Percentiles rank a stretch among this genome's conserved stretches.
These are phyloP conservation scores for Rhizopogon vinicolor DNA, from an alignment of 768 basidiomycete species.

Conservation along the genomic window DNA sequence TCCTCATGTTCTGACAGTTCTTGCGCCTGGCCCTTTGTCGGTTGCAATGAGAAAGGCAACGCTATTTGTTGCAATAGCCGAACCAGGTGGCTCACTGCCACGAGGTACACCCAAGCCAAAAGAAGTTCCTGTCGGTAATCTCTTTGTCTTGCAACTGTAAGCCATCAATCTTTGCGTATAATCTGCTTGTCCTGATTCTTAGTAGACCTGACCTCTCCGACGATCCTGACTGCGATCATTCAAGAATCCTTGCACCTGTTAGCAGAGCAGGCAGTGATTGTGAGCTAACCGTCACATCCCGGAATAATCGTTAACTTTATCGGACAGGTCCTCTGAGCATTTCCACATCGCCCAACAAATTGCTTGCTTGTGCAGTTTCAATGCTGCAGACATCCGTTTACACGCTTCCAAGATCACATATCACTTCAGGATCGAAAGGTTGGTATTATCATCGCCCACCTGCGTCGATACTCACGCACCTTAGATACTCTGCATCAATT, in stretches of 20 bases:
- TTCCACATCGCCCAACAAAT: constrained; percentile 53
- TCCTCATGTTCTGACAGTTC: constrained; percentile 41
- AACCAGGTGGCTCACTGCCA: constrained; percentile 39
- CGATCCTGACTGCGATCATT: constrained; percentile 46
- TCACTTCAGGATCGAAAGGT: constrained; percentile 15
- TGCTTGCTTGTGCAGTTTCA: constrained; percentile 51
- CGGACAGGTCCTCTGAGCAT: constrained; percentile 54
- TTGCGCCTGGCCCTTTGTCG: constrained; percentile 32
- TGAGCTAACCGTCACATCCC: constrained; percentile 24
- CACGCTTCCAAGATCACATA: constrained; percentile 34
- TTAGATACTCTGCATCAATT: constrained; percentile 26
- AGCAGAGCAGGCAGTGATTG: constrained; percentile 45
- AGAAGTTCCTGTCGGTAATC: constrained; percentile 42
- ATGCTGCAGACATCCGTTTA: constrained; percentile 41
- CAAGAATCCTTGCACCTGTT: constrained; percentile 39
- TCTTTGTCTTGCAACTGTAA: constrained; percentile 53
- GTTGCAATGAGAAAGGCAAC: constrained; percentile 25
- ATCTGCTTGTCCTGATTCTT: background rate
- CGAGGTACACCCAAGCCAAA: constrained; percentile 27
- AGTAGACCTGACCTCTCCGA: constrained; percentile 50
- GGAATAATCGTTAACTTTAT: background rate
- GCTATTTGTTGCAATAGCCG: constrained; percentile 45
- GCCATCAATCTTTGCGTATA: background rate
- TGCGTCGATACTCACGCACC: constrained; percentile 14
- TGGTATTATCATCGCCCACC: background rate